Percentiles rank a stretch among this genome's conserved stretches.
Evolutionary conservation across 2,329 filamentous ascomycete genomes (phyloP).

Genomic region (Lecanicillium sp.): DNA sequence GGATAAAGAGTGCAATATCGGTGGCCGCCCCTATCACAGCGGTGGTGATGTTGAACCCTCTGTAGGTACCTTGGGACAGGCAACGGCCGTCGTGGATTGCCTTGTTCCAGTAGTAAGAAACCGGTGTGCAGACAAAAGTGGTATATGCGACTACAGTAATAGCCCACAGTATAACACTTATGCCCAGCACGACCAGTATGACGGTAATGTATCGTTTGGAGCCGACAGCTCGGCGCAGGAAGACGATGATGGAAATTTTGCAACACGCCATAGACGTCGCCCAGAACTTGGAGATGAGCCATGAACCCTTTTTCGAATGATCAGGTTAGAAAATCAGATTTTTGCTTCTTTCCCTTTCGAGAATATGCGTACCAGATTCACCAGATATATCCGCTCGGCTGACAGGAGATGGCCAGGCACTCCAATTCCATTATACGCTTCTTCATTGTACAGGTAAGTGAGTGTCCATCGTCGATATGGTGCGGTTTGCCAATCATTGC

Average conservation of each 20-base stretch:
- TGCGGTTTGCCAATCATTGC: too few species aligned
- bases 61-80: neutral
- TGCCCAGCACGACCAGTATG: neutral
- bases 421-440: constrained; percentile 8
- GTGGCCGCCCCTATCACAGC: constrained; percentile 1
- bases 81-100: constrained; percentile 3
- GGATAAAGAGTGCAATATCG: constrained; percentile 4
- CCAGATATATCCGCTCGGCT: neutral
- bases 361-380: constrained; percentile 6
- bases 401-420: constrained; percentile 1
- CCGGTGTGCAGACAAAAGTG: constrained; percentile 6
- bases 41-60: constrained; percentile 1
- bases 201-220: constrained; percentile 4
- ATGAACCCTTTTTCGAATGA: constrained; percentile 1
- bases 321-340: neutral
- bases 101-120: constrained; percentile 9
- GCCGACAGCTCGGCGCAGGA: constrained; percentile 5
- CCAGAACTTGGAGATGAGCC: constrained; percentile 7
- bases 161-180: constrained; percentile 1
- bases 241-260: constrained; percentile 8
- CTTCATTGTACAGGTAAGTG: neutral
- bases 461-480: neutral
- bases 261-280: constrained; percentile 6
- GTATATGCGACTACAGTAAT: constrained; percentile 4
- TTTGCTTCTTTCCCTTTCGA: too few species aligned